Evolutionary conservation across 805 yeast species (phyloP).

Genomic region (Wickerhamiella bombiphila): DNA sequence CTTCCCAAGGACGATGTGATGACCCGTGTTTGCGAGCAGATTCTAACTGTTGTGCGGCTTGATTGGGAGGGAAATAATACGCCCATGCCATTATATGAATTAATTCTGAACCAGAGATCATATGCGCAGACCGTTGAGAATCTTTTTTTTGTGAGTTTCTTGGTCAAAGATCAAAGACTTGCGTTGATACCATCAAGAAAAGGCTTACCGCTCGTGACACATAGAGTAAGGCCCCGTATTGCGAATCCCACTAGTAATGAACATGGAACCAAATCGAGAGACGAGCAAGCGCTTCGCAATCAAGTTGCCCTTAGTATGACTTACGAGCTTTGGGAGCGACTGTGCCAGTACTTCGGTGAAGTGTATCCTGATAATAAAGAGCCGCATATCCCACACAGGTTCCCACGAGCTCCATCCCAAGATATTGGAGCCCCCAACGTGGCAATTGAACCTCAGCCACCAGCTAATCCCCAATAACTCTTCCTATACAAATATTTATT

Average conservation of each 20-base stretch:
- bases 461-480: too few relatives aligned
- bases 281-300: background rate
- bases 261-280: background rate
- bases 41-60: constrained; percentile 22
- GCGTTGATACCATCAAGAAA: constrained; percentile 33
- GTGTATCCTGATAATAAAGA: background rate
- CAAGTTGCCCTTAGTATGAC: constrained; percentile 4
- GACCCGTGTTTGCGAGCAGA: background rate
- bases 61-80: constrained; percentile 21
- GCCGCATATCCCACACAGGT: too few relatives aligned
- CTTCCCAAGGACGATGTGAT: background rate
- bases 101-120: constrained; percentile 56
- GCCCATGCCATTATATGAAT: constrained; percentile 44
- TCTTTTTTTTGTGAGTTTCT: constrained; percentile 66
- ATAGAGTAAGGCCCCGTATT: background rate
- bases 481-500: too few relatives aligned
- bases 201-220: constrained; percentile 17
- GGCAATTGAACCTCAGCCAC: too few relatives aligned
- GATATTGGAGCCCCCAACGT: too few relatives aligned
- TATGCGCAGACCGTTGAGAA: constrained; percentile 74
- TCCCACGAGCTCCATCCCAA: too few relatives aligned
- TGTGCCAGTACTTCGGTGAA: background rate
- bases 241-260: background rate
- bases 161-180: constrained; percentile 58
- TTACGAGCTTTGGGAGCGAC: constrained; percentile 1